Evolutionary conservation across 106 monocot genomes (phyloP), one percentile per base, ranked within the genome.

Genomic region (Iris macrosiphon): DNA sequence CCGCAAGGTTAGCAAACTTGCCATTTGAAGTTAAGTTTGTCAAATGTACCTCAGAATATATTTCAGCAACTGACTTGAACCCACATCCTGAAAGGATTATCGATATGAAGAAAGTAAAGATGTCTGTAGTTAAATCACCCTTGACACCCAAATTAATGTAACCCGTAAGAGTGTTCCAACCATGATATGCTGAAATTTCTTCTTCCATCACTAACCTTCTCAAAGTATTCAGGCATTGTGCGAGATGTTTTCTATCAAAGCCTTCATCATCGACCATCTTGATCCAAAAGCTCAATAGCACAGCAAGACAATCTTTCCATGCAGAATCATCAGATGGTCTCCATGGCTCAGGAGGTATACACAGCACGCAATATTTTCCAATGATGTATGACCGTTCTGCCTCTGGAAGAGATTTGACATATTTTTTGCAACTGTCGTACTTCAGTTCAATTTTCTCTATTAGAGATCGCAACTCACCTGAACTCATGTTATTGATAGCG

Each of bases 31-130:
- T 57, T 16, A 20, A 60, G 60, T 24, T 40, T 43, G 48, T 35
- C 21, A 52, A 3, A 43, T 66, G 45, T 23, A 32, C 68, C 60
- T 61, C 66, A 22, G 37, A 61, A 67, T 74, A 83, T 20, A 70
- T 47, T 60, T 77, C 47, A 65, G 45, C 55, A 62, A 89, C 67
- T 37, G 42, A 42, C 49, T 67, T 27, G 65, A 82, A 89, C 40
- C 61, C 55, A 70, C 85, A 86, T 6, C 86, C 86, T 0, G 96
- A 76, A 42, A 86, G 69, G 45, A 90, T 61, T 83, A 90, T 83
- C 13, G 72, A 60, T 75, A 61, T 44, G 20, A 65, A 75, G 37
- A 96, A 83, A 40, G 15, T 40, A 55, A 71, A 60, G 13, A 67
- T 45, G 14, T 80, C 75, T 26, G 49, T 22, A 24, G 20, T 34